phyloP scores from a whole-genome alignment of 2,329 filamentous ascomycete species.

The Moelleriella libera region DNA sequence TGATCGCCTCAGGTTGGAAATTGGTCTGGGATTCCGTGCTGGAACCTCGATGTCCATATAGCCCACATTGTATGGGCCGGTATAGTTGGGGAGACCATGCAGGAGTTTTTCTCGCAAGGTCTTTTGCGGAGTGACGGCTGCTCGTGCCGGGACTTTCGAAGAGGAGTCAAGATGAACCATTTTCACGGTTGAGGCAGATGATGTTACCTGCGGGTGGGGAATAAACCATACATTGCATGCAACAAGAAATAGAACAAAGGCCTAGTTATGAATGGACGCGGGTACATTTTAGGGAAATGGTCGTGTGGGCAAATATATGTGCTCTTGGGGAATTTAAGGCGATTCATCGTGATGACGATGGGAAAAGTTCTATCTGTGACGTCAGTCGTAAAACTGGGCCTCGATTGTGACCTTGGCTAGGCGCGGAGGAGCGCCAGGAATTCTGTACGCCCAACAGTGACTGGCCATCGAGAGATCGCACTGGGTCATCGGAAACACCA shows the following conservation, averaged over 20 bases:
- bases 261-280: background rate
- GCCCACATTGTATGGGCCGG: constrained; percentile 53
- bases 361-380: background rate
- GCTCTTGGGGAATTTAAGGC: background rate
- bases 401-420: background rate
- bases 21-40: constrained; percentile 22
- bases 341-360: background rate
- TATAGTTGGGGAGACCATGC: constrained; percentile 42
- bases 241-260: background rate
- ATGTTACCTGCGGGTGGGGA: no score
- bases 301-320: background rate
- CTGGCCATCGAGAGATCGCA: background rate
- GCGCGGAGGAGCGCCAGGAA: background rate
- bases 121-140: constrained; percentile 14
- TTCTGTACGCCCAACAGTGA: background rate
- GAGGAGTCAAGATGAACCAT: constrained; percentile 1
- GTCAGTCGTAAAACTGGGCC: background rate
- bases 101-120: constrained; percentile 23
- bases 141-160: constrained; percentile 1
- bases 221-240: no score
- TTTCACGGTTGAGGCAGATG: background rate
- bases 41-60: constrained; percentile 55
- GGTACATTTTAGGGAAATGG: background rate
- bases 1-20: constrained; percentile 25
- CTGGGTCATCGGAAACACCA: background rate